phyloP scores from a whole-genome alignment of 2,329 filamentous ascomycete genomes.

The Stagonosporopsis vannaccii region DNA sequence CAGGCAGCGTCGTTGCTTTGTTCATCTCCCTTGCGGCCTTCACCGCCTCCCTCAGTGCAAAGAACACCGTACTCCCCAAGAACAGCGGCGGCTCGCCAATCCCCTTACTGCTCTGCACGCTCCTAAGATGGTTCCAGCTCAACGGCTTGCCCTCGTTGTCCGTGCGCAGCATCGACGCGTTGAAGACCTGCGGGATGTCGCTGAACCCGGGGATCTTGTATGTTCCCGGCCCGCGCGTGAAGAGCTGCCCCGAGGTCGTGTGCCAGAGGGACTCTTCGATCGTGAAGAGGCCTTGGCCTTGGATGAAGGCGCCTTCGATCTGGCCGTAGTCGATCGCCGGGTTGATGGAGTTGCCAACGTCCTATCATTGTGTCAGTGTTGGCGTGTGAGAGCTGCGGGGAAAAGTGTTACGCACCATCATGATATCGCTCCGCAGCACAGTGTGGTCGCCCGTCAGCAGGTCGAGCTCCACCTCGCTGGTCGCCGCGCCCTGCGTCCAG shows the following conservation, averaged over 20 bases:
- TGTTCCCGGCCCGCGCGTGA: slow-evolving; percentile 68
- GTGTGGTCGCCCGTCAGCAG: slow-evolving; percentile 93
- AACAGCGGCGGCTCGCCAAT: slow-evolving; percentile 78
- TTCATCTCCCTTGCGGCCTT: slow-evolving; percentile 70
- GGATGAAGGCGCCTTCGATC: slow-evolving; percentile 81
- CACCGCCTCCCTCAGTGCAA: slow-evolving; percentile 83
- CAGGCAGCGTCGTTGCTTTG: slow-evolving; percentile 48
- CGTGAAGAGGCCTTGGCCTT: slow-evolving; percentile 81
- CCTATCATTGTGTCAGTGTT: slow-evolving; percentile 47
- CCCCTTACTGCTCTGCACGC: slow-evolving; percentile 81
- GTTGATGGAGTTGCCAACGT: slow-evolving; percentile 82
- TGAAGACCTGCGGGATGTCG: slow-evolving; percentile 86
- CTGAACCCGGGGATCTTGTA: slow-evolving; percentile 92
- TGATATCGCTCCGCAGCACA: slow-evolving; percentile 83
- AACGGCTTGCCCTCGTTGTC: slow-evolving; percentile 58
- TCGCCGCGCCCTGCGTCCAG: slow-evolving; percentile 86
- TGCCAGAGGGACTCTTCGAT: slow-evolving; percentile 74
- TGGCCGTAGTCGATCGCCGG: slow-evolving; percentile 82
- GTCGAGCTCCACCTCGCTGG: slow-evolving; percentile 89
- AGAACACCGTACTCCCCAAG: slow-evolving; percentile 83
- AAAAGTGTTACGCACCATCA: slow-evolving; percentile 66
- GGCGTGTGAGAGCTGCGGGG: background rate
- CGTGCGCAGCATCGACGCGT: slow-evolving; percentile 79
- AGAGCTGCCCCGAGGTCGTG: slow-evolving; percentile 68
- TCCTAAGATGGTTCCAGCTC: slow-evolving; percentile 82